Conservation (phyloP, 2,329 filamentous ascomycete genomes). For the Cadophora sp. region DNA sequence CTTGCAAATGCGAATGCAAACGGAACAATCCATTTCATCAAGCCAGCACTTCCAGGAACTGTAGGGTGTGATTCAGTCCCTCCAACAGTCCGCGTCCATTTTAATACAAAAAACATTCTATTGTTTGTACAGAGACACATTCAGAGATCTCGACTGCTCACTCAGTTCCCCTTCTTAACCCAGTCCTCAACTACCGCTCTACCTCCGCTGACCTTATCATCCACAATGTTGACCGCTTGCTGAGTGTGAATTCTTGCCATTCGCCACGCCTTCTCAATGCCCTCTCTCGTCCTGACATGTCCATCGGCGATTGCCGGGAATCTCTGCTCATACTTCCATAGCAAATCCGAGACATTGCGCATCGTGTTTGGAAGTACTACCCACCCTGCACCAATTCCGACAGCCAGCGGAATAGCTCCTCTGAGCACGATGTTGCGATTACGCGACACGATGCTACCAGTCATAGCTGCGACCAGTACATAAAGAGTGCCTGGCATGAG, state of each 20-base stretch:
- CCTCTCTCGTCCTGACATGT: conserved; percentile 75
- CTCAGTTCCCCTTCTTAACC: conserved; percentile 78
- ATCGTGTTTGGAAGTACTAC: conserved; percentile 87
- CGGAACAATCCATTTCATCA: neutral
- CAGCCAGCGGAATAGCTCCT: conserved; percentile 74
- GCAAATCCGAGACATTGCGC: conserved; percentile 82
- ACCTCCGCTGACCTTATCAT: conserved; percentile 79
- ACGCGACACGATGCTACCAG: conserved; percentile 87
- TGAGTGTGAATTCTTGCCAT: conserved; percentile 78
- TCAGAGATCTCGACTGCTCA: conserved; percentile 6
- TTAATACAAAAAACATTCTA: conserved; percentile 26
- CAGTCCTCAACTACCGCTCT: conserved; percentile 83
- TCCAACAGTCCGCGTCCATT: neutral
- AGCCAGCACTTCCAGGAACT: neutral
- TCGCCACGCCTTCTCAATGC: conserved; percentile 71
- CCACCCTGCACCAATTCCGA: conserved; percentile 86
- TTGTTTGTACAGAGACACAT: conserved; percentile 33
- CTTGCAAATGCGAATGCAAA: neutral
- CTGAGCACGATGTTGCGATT: conserved; percentile 88
- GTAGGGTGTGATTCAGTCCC: neutral
- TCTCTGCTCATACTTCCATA: conserved; percentile 92
- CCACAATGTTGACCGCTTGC: conserved; percentile 73
- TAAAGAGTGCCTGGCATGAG: conserved; percentile 91
- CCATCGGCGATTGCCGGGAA: conserved; percentile 84
- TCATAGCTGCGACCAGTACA: conserved; percentile 93